phyloP scores from a whole-genome alignment of 345 rosid species.

The Sisymbrium altissimum region DNA sequence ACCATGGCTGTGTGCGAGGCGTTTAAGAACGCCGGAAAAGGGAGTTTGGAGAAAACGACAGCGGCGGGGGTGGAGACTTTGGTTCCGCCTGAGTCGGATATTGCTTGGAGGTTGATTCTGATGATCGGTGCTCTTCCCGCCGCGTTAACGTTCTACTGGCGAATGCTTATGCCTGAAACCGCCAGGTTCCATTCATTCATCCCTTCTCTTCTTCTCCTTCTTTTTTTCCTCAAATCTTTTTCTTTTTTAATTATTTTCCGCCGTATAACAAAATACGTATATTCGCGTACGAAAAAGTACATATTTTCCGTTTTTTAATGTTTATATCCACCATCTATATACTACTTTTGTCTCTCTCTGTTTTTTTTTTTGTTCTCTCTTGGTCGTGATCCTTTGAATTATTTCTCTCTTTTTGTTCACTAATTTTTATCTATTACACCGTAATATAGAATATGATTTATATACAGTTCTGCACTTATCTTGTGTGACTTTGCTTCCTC shows the following conservation, averaged over 20 bases:
- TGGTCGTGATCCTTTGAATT: not conserved
- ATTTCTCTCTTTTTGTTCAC: not conserved
- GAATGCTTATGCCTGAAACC: constrained; percentile 88
- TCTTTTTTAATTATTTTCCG: not conserved
- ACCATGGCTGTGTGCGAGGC: constrained; percentile 45
- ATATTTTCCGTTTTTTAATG: not conserved
- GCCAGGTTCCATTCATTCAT: constrained; percentile 45
- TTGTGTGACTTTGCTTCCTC: constrained; percentile 31
- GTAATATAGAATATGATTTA: not conserved
- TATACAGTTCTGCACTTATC: not conserved
- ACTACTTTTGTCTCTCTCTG: not conserved
- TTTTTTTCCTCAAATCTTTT: not conserved
- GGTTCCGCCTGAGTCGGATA: constrained; percentile 51
- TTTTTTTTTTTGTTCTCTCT: no score
- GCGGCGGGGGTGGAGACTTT: constrained; percentile 1
- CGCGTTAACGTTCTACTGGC: constrained; percentile 71
- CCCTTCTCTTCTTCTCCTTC: not conserved
- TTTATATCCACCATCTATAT: not conserved
- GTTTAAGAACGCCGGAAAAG: constrained; percentile 31
- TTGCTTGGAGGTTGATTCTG: constrained; percentile 69
- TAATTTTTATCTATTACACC: not conserved
- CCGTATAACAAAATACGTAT: not conserved
- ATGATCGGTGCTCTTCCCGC: constrained; percentile 80
- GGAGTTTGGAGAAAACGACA: not conserved
- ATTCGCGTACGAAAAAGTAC: not conserved